Base-by-base conservation (phyloP, 2,329 filamentous ascomycete genomes). In the Trichoderma endophyticum region DNA sequence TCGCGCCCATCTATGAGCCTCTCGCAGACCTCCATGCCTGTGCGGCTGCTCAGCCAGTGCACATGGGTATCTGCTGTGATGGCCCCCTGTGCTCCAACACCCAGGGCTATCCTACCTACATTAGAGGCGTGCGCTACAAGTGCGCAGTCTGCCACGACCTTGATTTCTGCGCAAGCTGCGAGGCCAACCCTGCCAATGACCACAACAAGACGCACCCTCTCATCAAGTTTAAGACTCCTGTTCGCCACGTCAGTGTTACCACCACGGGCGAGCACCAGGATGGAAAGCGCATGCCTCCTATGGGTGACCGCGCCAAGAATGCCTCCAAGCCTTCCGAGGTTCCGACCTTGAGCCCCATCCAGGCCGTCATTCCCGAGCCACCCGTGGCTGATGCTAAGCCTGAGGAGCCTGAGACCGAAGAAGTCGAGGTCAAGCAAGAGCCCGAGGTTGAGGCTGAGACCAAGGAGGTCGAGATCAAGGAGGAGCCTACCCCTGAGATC, bases 161-260 rank as follows among this genome's bases (percentile, higher is more conserved):
- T 39, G 96, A 99, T 82, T 97, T 98, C 85, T 99, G 96, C 81
- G 93, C 93, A 79, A 92, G 89, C 79, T 99, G 96, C 83, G 97
- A 99, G 84, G 94, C 95, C 63, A 90, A 90, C 77, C 96, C 96
- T 8, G 86, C 86, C 75, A 95, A 97, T 81, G 85, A 84, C 26
- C 96, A 99, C 85, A 98, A 98, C 86, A 91, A 90, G 82, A 97
- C 95, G n/a, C 96, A 99, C 78, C 96, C 96, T 32, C 85, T 99
- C 77, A 94, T 99, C 85, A 98, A 97, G 85, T 94, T 99, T 86
- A 97, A 94, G 87, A 97, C 93, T 3, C 93, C 95, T 11, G 92
- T 99, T 63, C 92, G 93, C 76, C 92, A 93, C 76, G 93, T 97
- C 43, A 95, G 89, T 74, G 93, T 99, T 67, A 95, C 90, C 64